phyloP scores from a whole-genome alignment of 78 protist genomes.

The Capsaspora owczarzaki region DNA sequence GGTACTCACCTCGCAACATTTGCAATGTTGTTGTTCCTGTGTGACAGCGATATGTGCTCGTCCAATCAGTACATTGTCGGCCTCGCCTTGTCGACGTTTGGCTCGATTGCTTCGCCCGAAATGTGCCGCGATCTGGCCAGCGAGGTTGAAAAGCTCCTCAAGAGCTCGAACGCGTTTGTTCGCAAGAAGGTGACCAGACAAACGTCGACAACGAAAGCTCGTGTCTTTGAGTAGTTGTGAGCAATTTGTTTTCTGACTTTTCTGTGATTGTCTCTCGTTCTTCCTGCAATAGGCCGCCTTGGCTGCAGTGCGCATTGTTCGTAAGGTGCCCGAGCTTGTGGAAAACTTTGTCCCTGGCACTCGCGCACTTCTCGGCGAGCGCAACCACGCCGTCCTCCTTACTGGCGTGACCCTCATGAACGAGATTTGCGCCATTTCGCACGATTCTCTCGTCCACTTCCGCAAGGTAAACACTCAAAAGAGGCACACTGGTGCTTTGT shows the following conservation, averaged over 20 bases:
- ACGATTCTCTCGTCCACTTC: conserved; percentile 12
- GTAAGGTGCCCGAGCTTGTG: conserved; percentile 75
- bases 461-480: background rate
- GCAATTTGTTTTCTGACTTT: background rate
- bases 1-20: background rate
- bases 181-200: conserved; percentile 76
- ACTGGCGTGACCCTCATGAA: conserved; percentile 65
- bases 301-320: conserved; percentile 76
- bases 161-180: conserved; percentile 69
- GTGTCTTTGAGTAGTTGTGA: background rate
- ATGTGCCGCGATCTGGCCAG: conserved; percentile 88
- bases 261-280: no score
- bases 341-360: conserved; percentile 70
- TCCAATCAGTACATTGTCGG: conserved; percentile 69
- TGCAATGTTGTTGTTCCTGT: background rate
- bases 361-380: conserved; percentile 39
- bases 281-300: conserved; percentile 76
- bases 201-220: no score
- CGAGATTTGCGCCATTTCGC: conserved; percentile 60
- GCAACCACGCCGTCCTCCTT: conserved; percentile 79
- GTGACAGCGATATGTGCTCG: conserved; percentile 1
- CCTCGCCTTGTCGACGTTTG: conserved; percentile 86
- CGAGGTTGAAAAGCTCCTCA: conserved; percentile 85
- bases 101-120: conserved; percentile 83
- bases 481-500: no score